Evolutionary conservation across 129 eudicot species (phyloP).

Genomic region (Pittosporum tobira): DNA sequence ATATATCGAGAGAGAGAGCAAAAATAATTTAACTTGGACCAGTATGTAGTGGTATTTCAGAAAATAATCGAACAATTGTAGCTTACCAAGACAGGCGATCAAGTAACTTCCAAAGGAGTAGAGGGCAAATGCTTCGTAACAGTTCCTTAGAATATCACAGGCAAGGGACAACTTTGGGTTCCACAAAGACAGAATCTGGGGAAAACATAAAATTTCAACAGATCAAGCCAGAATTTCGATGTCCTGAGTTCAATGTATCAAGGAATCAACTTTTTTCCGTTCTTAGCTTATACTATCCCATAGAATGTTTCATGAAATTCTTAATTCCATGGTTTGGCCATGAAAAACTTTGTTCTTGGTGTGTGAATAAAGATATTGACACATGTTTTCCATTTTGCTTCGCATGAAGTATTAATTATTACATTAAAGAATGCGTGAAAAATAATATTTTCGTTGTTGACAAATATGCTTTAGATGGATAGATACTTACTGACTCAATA

Average conservation of each 20-base stretch:
- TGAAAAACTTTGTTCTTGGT: no score
- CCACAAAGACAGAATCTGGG: slow-evolving; percentile 71
- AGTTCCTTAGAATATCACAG: slow-evolving; percentile 78
- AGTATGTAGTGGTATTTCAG: not conserved
- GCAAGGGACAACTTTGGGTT: slow-evolving; percentile 61
- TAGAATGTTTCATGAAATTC: not conserved
- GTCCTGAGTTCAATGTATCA: no score
- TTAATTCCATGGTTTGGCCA: not conserved
- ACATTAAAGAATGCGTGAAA: not conserved
- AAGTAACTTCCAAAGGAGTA: slow-evolving; percentile 94
- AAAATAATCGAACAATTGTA: not conserved
- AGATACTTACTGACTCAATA: slow-evolving; percentile 63
- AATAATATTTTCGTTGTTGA: not conserved
- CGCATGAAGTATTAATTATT: no score
- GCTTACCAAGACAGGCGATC: slow-evolving; percentile 90
- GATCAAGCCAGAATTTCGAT: slow-evolving; percentile 1
- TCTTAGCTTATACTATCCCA: not conserved
- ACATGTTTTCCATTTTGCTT: not conserved
- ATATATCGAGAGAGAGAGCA: not conserved
- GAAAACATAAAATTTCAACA: slow-evolving; percentile 10
- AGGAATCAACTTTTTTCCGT: no score
- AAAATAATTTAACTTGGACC: not conserved
- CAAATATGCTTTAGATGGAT: not conserved
- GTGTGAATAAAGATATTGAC: not conserved
- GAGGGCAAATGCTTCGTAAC: slow-evolving; percentile 94